Evolutionary conservation across 768 basidiomycete species (phyloP).

Genomic region (Rossbeevera mucosa): DNA sequence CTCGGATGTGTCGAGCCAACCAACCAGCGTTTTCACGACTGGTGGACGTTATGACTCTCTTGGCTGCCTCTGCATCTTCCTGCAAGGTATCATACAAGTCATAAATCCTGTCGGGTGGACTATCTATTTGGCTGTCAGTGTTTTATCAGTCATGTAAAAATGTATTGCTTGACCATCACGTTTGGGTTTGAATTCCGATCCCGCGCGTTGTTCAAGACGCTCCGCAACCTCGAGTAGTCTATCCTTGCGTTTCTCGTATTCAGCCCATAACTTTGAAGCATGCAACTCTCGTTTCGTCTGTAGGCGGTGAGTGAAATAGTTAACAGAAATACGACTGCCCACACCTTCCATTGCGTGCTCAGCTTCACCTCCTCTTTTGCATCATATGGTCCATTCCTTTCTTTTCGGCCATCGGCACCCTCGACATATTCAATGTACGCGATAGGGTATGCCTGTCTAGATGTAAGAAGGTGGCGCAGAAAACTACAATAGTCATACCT

Average conservation of each 20-base stretch:
- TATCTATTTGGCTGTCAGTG: constrained; percentile 12
- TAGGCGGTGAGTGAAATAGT: constrained; percentile 2
- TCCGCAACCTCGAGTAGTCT: constrained; percentile 58
- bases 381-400: constrained; percentile 57
- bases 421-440: constrained; percentile 72
- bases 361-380: constrained; percentile 62
- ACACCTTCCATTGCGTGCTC: constrained; percentile 69
- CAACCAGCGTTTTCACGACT: constrained; percentile 52
- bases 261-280: constrained; percentile 51
- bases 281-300: constrained; percentile 59
- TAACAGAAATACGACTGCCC: constrained; percentile 13
- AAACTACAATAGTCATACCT: constrained; percentile 36
- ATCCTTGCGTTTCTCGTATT: constrained; percentile 52
- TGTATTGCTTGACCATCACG: constrained; percentile 36
- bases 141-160: not conserved
- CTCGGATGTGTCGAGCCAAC: constrained; percentile 51
- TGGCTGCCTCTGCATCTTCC: constrained; percentile 50
- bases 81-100: constrained; percentile 55
- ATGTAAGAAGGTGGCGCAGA: not conserved
- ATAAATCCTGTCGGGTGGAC: constrained; percentile 45
- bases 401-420: constrained; percentile 44
- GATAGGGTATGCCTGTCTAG: constrained; percentile 57
- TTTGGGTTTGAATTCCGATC: constrained; percentile 37
- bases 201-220: constrained; percentile 57
- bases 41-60: constrained; percentile 39